These are phyloP conservation scores for Aspergillus felis DNA, from an alignment of 2,329 filamentous ascomycete species.

Conservation along the genomic window DNA sequence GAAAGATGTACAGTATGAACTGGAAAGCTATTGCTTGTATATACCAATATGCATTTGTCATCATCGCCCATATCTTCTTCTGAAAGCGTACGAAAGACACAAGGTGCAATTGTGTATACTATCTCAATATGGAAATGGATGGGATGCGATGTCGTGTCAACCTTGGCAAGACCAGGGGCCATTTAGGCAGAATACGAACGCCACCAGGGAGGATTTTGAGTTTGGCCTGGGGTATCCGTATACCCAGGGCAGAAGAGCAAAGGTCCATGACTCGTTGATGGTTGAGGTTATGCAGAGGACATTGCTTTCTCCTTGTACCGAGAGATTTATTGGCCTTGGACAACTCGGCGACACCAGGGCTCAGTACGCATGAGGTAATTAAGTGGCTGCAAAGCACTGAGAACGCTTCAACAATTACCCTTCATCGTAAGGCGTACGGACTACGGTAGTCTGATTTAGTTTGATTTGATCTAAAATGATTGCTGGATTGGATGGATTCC, in stretches of 20 bases:
- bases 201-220: neutral
- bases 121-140: neutral
- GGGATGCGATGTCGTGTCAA: neutral
- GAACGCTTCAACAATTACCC: no score
- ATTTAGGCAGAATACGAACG: constrained; percentile 11
- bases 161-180: constrained; percentile 3
- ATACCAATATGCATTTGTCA: neutral
- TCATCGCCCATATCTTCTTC: neutral
- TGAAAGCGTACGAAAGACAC: neutral
- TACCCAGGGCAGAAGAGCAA: no score
- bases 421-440: no score
- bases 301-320: no score
- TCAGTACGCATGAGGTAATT: neutral
- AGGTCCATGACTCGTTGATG: no score
- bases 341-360: neutral
- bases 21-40: neutral
- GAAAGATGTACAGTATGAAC: neutral
- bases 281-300: no score
- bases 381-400: no score
- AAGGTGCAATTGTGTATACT: no score
- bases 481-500: neutral
- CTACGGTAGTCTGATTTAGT: no score
- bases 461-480: no score
- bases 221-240: neutral
- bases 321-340: no score